A percentile compares a stretch with the other conserved stretches of the same genome.
phyloP scores from a whole-genome alignment of 352 stramenopile genomes.

The Phytophthora pseudosyringae region DNA sequence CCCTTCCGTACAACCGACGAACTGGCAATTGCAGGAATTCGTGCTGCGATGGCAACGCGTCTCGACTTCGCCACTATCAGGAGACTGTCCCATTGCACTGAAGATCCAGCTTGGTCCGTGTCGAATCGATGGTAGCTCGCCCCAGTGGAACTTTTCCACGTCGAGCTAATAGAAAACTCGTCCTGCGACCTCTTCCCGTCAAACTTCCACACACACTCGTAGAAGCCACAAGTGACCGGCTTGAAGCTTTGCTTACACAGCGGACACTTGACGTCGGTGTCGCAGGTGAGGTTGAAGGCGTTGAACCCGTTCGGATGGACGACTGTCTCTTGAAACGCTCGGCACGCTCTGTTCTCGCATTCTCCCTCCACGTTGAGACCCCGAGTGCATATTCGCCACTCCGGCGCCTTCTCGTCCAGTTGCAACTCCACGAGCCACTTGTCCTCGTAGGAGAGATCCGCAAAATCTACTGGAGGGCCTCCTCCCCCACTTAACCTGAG shows the following conservation, averaged over 20 bases:
- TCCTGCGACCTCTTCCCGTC: conserved; percentile 15
- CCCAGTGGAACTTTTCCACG: conserved; percentile 10
- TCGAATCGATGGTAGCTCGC: conserved; percentile 27
- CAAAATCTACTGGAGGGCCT: neutral
- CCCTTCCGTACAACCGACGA: too few species aligned
- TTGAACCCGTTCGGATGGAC: conserved; percentile 10
- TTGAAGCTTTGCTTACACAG: conserved; percentile 14
- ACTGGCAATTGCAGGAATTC: too few species aligned
- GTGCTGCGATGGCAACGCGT: too few species aligned
- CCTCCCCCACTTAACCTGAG: neutral
- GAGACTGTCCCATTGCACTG: conserved; percentile 24
- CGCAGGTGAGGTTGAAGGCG: conserved; percentile 21
- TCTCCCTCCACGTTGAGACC: conserved; percentile 33
- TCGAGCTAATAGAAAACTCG: conserved; percentile 21
- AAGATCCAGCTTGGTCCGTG: conserved; percentile 12
- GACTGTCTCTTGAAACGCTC: conserved; percentile 27
- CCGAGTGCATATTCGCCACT: conserved; percentile 18
- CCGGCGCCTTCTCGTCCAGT: conserved; percentile 14
- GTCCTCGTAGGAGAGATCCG: neutral
- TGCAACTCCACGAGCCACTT: neutral
- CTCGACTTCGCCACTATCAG: conserved; percentile 11
- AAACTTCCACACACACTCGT: conserved; percentile 40
- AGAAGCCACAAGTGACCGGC: conserved; percentile 34
- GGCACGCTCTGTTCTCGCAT: conserved; percentile 14
- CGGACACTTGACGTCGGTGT: conserved; percentile 15